These are phyloP conservation scores for Eimeria brunetti DNA, from an alignment of 169 alveolate species.

Conservation along the genomic window DNA sequence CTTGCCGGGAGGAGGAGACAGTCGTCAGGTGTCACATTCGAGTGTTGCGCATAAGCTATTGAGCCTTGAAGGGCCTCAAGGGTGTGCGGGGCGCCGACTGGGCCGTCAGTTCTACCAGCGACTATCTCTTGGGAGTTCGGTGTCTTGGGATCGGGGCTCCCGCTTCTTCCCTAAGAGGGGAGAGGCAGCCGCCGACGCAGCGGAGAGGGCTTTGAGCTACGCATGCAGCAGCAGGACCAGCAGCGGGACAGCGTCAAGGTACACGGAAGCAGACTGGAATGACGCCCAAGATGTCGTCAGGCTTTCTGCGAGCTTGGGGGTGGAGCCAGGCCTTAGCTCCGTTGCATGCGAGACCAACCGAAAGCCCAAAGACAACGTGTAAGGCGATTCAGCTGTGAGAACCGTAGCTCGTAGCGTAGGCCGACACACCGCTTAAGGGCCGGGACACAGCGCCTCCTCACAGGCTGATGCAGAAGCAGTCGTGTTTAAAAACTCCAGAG, in stretches of 20 bases:
- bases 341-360: not conserved
- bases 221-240: constrained; percentile 50
- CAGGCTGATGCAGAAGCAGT: not conserved
- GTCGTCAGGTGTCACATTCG: not conserved
- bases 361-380: not conserved
- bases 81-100: constrained; percentile 12
- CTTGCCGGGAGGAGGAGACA: not conserved
- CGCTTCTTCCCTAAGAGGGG: not conserved
- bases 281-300: not conserved
- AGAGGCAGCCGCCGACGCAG: constrained; percentile 49
- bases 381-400: not conserved
- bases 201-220: constrained; percentile 37
- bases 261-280: not conserved
- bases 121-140: not conserved
- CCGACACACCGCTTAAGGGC: not conserved
- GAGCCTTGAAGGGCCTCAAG: constrained; percentile 36
- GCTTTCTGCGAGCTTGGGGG: not conserved
- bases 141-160: constrained; percentile 20
- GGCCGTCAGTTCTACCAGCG: constrained; percentile 13
- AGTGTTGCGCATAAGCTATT: not conserved
- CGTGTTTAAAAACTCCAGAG: not conserved
- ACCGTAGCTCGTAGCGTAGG: not conserved
- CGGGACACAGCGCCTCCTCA: not conserved
- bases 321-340: not conserved
- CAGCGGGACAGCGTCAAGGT: constrained; percentile 4